A percentile compares a stretch with the other conserved stretches of the same genome.
Evolutionary conservation across 768 basidiomycete genomes (phyloP).

Genomic region (Termitomyces eurrhizus): DNA sequence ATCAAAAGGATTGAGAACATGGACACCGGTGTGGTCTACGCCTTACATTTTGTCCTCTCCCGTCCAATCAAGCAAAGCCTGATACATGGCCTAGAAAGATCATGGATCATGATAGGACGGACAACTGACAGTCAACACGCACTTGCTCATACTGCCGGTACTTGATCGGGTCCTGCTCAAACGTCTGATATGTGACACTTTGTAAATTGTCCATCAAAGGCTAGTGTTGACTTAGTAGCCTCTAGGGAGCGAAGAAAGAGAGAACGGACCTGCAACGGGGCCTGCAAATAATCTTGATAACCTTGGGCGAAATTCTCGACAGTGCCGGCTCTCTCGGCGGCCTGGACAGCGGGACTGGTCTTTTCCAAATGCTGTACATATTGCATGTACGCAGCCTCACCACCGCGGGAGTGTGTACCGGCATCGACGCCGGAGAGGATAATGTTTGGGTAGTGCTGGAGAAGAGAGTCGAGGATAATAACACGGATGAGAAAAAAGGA

Average conservation of each 20-base stretch:
- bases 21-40: conserved; percentile 6
- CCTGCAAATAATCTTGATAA: conserved; percentile 94
- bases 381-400: conserved; percentile 84
- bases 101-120: conserved; percentile 5
- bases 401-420: conserved; percentile 72
- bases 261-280: conserved; percentile 75
- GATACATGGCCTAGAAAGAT: conserved; percentile 65
- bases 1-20: conserved; percentile 8
- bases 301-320: conserved; percentile 90
- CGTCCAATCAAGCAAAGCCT: conserved; percentile 73
- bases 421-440: conserved; percentile 70
- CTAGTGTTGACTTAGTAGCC: conserved; percentile 30
- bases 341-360: conserved; percentile 64
- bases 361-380: conserved; percentile 84
- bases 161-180: conserved; percentile 97
- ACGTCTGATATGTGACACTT: conserved; percentile 94
- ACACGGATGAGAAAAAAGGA: background rate
- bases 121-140: conserved; percentile 2
- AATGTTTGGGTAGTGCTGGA: conserved; percentile 79
- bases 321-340: conserved; percentile 61
- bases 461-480: conserved; percentile 3
- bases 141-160: conserved; percentile 95
- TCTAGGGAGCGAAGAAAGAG: background rate
- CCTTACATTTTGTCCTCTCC: conserved; percentile 60
- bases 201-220: conserved; percentile 97